Evolutionary conservation across 1,284 basidiomycete species (phyloP), one percentile per base, ranked within the genome.

Genomic region (Anthracocystis walkeri): DNA sequence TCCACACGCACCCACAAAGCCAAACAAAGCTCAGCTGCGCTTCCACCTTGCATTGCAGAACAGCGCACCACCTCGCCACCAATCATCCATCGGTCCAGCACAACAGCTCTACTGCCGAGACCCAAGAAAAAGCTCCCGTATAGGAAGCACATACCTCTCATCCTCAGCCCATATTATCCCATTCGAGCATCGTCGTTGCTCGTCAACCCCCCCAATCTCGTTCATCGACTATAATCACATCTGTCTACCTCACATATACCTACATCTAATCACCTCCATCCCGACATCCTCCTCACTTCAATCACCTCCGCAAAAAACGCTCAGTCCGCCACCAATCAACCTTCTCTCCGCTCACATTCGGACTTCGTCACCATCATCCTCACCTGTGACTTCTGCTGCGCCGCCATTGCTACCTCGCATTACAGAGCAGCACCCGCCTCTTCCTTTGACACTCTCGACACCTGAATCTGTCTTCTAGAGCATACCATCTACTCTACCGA

Each of bases 121-220:
- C 58, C 25, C 56, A 41, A 38, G 23, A 51, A 67, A 71, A 73
- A 73, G 65, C 70, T 73, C 53, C 61, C 70, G 61, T 73, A 8
- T 25, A 68, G 65, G 65, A 67, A 73, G 65, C 70, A 65, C 50
- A 29, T 29, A 46, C 16, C 45, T 45, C 42, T 50, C 35, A 44
- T 56, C 52, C 20, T 41, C 46, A 35, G 10, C 46, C 46, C 60
- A 71, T 61, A 61, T 58, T 58, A 61, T 21, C 41, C 21, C 58
- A 45, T 23, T n/a, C 23, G 21, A 35, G 21, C 50, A 25, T 44
- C 51, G 25, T 46, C 41, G 21, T 31, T 50, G 18, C 18, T 21
- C 45, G 16, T 33, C 46, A 18, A 10, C 18, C 16, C 55, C 18
- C 20, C 14, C 35, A 4, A 27, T 52, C 51, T 51, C 51, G 20